phyloP scores from a whole-genome alignment of 768 basidiomycete genomes.

The Tylopilus rubrobrunneus region DNA sequence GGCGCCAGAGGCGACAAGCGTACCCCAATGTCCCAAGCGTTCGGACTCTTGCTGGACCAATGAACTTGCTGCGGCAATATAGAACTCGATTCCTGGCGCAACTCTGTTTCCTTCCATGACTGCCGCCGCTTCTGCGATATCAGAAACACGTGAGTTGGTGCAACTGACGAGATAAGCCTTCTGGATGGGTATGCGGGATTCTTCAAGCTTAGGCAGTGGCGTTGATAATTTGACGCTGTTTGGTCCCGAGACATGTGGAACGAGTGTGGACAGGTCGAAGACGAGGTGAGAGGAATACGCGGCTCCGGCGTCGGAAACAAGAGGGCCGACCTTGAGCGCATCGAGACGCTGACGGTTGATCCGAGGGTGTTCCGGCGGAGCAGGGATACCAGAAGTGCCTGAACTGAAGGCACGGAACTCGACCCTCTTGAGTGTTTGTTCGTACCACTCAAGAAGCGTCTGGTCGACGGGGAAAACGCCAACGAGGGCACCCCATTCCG shows the following conservation, averaged over 20 bases:
- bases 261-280: slow-evolving; percentile 89
- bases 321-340: slow-evolving; percentile 48
- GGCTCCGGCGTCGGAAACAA: slow-evolving; percentile 72
- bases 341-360: slow-evolving; percentile 74
- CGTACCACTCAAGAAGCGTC: slow-evolving; percentile 83
- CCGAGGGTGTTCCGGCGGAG: slow-evolving; percentile 79
- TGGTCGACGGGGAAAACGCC: slow-evolving; percentile 94
- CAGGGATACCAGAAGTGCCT: slow-evolving; percentile 46
- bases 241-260: slow-evolving; percentile 94
- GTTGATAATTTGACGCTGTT: slow-evolving; percentile 98
- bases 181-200: slow-evolving; percentile 73
- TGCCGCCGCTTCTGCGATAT: slow-evolving; percentile 88
- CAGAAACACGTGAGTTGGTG: slow-evolving; percentile 95
- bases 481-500: slow-evolving; percentile 97
- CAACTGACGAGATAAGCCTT: slow-evolving; percentile 99
- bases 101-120: slow-evolving; percentile 80
- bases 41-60: slow-evolving; percentile 91
- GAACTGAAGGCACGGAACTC: slow-evolving; percentile 74
- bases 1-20: slow-evolving; percentile 83
- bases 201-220: slow-evolving; percentile 79
- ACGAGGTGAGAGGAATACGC: slow-evolving; percentile 83
- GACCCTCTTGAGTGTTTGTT: slow-evolving; percentile 61
- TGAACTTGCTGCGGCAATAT: slow-evolving; percentile 93
- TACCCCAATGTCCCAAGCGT: slow-evolving; percentile 80
- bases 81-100: slow-evolving; percentile 90